These are phyloP conservation scores for Cochliopodium minus DNA, from an alignment of 208 protist genomes.

Conservation along the genomic window DNA sequence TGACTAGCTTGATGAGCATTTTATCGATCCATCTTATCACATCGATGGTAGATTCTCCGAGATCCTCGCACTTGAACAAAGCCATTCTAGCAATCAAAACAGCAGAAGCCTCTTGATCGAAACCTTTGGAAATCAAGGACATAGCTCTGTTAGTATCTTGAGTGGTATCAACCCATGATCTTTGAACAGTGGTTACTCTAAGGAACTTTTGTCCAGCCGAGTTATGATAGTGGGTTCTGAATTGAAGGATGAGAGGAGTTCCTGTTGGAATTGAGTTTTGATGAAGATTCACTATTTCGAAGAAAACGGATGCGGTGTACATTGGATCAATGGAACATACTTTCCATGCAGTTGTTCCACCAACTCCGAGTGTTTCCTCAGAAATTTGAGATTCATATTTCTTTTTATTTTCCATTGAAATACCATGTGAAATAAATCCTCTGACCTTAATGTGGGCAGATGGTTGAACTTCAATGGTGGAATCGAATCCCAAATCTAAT, in stretches of 20 bases:
- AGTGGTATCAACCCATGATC: constrained; percentile 2
- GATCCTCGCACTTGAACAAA: constrained; percentile 80
- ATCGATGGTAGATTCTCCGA: constrained; percentile 78
- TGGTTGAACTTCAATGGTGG: constrained; percentile 78
- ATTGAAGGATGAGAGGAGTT: not conserved
- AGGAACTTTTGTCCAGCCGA: constrained; percentile 44
- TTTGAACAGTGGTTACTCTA: constrained; percentile 52
- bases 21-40: constrained; percentile 95
- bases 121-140: constrained; percentile 34
- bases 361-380: constrained; percentile 76
- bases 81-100: constrained; percentile 87
- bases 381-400: constrained; percentile 44
- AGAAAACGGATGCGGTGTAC: constrained; percentile 84
- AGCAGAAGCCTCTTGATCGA: constrained; percentile 91
- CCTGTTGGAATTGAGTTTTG: not conserved
- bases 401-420: constrained; percentile 71
- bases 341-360: constrained; percentile 87
- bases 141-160: not conserved
- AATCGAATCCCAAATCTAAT: constrained; percentile 77
- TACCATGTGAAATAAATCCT: constrained; percentile 69
- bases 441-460: constrained; percentile 79
- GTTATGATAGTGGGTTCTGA: constrained; percentile 76
- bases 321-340: constrained; percentile 69
- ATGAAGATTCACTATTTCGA: constrained; percentile 60
- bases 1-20: constrained; percentile 86